Evolutionary conservation across 768 basidiomycete genomes (phyloP).

Genomic region (Tulasnella sp.): DNA sequence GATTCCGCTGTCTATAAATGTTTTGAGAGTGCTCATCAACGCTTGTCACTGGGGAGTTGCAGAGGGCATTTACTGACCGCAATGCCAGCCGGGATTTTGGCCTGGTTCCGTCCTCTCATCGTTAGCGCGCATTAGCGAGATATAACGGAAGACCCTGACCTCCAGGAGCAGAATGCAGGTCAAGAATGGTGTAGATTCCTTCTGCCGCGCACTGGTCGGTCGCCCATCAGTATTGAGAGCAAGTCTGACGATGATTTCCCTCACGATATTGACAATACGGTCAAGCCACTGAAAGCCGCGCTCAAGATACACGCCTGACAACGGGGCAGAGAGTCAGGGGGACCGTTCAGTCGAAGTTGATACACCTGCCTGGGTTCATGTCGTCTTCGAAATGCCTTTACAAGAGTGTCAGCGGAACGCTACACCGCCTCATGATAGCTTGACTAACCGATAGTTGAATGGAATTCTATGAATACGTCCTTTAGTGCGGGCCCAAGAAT

Average conservation of each 20-base stretch:
- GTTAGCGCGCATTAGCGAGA: not conserved
- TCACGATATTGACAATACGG: constrained; percentile 58
- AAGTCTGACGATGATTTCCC: not conserved
- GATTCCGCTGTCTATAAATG: constrained; percentile 15
- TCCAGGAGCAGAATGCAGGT: constrained; percentile 59
- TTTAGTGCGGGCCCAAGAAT: not conserved
- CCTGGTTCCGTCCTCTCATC: constrained; percentile 24
- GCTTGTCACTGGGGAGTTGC: not conserved
- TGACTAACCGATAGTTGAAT: constrained; percentile 71
- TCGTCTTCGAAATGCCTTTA: constrained; percentile 47
- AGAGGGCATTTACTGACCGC: constrained; percentile 35
- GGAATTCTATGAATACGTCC: constrained; percentile 39
- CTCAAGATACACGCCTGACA: constrained; percentile 55
- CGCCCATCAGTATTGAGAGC: not conserved
- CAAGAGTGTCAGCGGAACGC: not conserved
- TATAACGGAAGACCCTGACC: constrained; percentile 29
- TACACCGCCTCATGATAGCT: constrained; percentile 32
- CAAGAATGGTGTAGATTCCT: constrained; percentile 65
- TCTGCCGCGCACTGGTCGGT: constrained; percentile 55
- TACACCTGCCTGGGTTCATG: constrained; percentile 57
- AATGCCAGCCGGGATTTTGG: constrained; percentile 65
- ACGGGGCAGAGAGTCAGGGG: not conserved
- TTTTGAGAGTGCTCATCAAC: not conserved
- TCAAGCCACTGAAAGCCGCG: constrained; percentile 78
- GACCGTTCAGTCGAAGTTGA: not conserved